Conservation (phyloP, 2,329 filamentous ascomycete genomes). For the Pseudogymnoascus destructans region DNA sequence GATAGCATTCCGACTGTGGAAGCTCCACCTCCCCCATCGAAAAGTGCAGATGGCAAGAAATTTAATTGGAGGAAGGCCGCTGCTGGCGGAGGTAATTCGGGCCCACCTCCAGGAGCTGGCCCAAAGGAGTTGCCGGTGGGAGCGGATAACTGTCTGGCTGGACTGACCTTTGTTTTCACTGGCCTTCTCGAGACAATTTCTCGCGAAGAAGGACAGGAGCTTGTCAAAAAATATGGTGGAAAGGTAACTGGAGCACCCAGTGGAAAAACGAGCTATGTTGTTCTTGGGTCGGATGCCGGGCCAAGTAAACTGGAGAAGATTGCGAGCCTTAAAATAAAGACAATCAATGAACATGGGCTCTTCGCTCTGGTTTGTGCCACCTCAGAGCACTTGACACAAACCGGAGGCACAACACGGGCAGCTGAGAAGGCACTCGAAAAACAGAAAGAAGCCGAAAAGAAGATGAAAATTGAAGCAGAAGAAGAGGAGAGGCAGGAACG, state of each 20-base stretch:
- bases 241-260: conserved; percentile 80
- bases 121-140: conserved; percentile 65
- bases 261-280: conserved; percentile 86
- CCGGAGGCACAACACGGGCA: conserved; percentile 77
- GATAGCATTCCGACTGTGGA: conserved; percentile 74
- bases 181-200: conserved; percentile 69
- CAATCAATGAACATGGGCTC: conserved; percentile 85
- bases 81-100: conserved; percentile 45
- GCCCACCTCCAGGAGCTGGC: conserved; percentile 49
- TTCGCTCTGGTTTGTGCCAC: conserved; percentile 64
- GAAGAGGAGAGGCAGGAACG: conserved; percentile 80
- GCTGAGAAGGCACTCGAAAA: conserved; percentile 78
- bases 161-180: conserved; percentile 90
- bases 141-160: conserved; percentile 77
- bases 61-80: conserved; percentile 63
- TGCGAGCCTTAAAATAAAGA: conserved; percentile 64
- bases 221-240: conserved; percentile 89
- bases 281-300: conserved; percentile 81
- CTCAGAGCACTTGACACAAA: conserved; percentile 51
- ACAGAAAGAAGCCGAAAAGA: conserved; percentile 70
- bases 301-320: conserved; percentile 90
- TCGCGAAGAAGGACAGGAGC: conserved; percentile 68
- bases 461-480: conserved; percentile 63
- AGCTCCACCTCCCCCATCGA: conserved; percentile 70
- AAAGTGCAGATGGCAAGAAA: conserved; percentile 50